Evolutionary conservation across 129 eudicot species (phyloP).

Genomic region (Solidago caesia): DNA sequence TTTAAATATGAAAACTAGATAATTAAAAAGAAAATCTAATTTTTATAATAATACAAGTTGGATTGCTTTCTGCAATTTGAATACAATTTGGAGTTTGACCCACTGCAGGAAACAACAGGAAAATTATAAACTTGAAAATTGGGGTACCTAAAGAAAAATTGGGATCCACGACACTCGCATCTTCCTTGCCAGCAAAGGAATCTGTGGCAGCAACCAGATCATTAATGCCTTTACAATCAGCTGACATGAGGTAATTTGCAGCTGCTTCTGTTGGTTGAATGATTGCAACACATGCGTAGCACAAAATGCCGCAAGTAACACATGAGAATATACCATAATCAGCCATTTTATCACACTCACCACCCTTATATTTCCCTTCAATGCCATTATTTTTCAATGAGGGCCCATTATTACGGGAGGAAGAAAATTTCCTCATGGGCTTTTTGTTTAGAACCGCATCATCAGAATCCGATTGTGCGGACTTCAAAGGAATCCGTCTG

Average conservation of each 20-base stretch:
- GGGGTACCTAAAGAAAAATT: constrained; percentile 49
- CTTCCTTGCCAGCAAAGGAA: constrained; percentile 32
- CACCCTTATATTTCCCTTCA: constrained; percentile 35
- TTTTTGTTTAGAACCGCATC: constrained; percentile 35
- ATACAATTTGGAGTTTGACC: background rate
- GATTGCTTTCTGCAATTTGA: background rate
- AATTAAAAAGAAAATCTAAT: too few relatives aligned
- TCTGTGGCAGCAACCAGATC: constrained; percentile 43
- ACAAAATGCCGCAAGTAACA: constrained; percentile 90
- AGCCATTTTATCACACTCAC: constrained; percentile 44
- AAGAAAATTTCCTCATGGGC: constrained; percentile 38
- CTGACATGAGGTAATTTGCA: constrained; percentile 65
- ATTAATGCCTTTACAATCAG: constrained; percentile 55
- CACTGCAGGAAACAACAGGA: background rate
- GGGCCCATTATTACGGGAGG: constrained; percentile 29
- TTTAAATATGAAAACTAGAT: too few relatives aligned
- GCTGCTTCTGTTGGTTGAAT: constrained; percentile 79
- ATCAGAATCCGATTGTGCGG: constrained; percentile 33
- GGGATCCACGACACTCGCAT: constrained; percentile 32
- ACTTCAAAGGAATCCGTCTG: constrained; percentile 39
- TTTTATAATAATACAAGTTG: too few relatives aligned
- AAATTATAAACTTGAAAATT: background rate
- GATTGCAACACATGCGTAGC: constrained; percentile 86
- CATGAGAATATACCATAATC: constrained; percentile 82
- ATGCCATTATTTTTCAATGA: background rate